Conservation (phyloP, 2,329 filamentous ascomycete species). For the Emericellopsis atlantica region DNA sequence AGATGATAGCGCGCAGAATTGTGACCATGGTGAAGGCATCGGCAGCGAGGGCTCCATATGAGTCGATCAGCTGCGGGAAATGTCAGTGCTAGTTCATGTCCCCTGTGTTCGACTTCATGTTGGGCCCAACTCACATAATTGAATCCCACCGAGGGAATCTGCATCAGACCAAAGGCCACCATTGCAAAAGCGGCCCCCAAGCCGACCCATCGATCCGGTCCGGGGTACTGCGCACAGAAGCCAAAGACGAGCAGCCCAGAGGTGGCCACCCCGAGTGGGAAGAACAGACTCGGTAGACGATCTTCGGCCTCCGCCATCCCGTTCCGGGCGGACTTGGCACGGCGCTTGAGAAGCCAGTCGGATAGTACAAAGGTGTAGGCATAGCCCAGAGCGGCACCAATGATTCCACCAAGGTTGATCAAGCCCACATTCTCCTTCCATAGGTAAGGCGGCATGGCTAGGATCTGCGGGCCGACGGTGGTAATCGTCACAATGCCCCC, state of each 20-base stretch:
- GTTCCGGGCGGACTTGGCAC: constrained; percentile 9
- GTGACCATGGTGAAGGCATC: constrained; percentile 43
- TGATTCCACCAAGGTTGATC: constrained; percentile 18
- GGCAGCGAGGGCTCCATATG: constrained; percentile 29
- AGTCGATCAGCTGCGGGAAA: constrained; percentile 30
- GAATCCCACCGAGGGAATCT: constrained; percentile 24
- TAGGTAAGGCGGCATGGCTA: constrained; percentile 16
- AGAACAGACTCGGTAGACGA: constrained; percentile 16
- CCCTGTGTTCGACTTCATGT: not conserved
- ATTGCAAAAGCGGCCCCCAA: constrained; percentile 20
- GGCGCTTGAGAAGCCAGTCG: constrained; percentile 10
- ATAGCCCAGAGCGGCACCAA: constrained; percentile 15
- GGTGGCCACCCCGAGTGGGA: constrained; percentile 14
- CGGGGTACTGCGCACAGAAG: constrained; percentile 19
- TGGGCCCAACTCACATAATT: constrained; percentile 18
- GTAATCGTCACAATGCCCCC: constrained; percentile 21
- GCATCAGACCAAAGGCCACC: constrained; percentile 22
- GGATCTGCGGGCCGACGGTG: constrained; percentile 16
- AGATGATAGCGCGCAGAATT: constrained; percentile 31
- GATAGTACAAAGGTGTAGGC: constrained; percentile 13
- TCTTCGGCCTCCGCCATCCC: constrained; percentile 20
- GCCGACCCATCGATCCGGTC: constrained; percentile 17
- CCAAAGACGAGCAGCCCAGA: constrained; percentile 21
- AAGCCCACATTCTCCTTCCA: constrained; percentile 19
- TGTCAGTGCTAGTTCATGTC: not conserved